phyloP scores from a whole-genome alignment of 108 stramenopile genomes.

The Cyclostephanos invisitatus region DNA sequence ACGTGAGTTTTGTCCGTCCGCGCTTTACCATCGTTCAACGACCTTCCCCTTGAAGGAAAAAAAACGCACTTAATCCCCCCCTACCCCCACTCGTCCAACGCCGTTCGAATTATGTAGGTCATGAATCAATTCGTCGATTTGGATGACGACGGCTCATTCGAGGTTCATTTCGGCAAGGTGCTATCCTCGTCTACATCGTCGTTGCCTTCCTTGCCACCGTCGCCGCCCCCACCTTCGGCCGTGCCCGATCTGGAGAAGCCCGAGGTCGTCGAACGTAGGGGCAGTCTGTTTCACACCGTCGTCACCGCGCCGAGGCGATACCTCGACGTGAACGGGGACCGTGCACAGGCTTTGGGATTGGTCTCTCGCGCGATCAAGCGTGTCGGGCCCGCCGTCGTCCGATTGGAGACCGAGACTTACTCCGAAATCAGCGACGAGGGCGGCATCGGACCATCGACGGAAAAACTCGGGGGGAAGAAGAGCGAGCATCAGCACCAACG shows the following conservation, averaged over 20 bases:
- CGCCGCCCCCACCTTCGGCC: conserved; percentile 3
- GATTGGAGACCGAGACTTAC: conserved; percentile 86
- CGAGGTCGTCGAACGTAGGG: conserved; percentile 4
- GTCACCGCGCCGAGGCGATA: conserved; percentile 10
- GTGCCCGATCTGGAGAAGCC: conserved; percentile 6
- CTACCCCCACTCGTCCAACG: neutral
- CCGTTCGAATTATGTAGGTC: neutral
- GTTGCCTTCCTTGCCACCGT: conserved; percentile 1
- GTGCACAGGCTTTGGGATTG: conserved; percentile 43
- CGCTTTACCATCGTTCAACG: conserved; percentile 1
- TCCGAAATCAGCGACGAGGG: conserved; percentile 14
- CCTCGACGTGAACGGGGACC: conserved; percentile 19
- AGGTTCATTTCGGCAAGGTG: conserved; percentile 45
- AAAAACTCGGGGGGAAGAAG: conserved; percentile 8
- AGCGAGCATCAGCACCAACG: neutral
- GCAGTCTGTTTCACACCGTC: conserved; percentile 1
- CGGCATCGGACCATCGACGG: neutral
- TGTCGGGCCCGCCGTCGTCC: conserved; percentile 82
- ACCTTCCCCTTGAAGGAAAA: neutral
- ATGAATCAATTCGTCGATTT: conserved; percentile 56
- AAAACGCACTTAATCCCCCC: neutral
- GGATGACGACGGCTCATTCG: conserved; percentile 47
- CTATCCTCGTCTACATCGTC: neutral
- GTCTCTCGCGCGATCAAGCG: conserved; percentile 75
- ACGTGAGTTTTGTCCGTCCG: conserved; percentile 12